Percentiles rank a stretch among this genome's conserved stretches.
These are phyloP conservation scores for Epicoccum sorghinum DNA, from an alignment of 2,329 filamentous ascomycete species.

Conservation along the genomic window DNA sequence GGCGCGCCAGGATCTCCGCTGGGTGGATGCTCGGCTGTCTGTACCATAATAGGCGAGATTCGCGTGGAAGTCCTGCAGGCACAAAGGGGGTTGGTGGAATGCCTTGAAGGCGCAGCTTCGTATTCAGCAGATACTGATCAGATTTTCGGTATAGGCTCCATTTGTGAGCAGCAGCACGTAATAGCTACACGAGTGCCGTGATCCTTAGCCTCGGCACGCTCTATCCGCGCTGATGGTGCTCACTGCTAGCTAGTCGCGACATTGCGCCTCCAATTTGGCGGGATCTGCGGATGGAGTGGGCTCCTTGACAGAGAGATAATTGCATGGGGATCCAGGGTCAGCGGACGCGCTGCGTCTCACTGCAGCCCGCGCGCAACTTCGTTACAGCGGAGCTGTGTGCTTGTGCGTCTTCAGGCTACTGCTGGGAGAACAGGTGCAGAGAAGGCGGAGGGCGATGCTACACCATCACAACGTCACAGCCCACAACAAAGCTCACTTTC, in stretches of 20 bases:
- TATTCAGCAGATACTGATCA: not conserved
- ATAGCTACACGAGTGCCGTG: not conserved
- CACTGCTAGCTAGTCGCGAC: not conserved
- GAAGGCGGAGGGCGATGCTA: no score
- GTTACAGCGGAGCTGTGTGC: not conserved
- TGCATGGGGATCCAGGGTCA: constrained; percentile 9
- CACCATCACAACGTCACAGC: no score
- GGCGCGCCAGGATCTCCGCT: not conserved
- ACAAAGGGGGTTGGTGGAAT: constrained; percentile 5
- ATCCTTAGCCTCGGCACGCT: constrained; percentile 1
- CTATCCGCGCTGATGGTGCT: not conserved
- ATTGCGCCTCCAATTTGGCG: not conserved
- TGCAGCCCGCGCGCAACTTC: constrained; percentile 1
- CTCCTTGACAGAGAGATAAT: not conserved
- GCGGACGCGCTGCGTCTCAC: constrained; percentile 1
- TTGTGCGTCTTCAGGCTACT: no score
- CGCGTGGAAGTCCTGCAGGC: constrained; percentile 8
- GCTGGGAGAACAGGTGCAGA: no score
- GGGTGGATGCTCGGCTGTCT: constrained; percentile 4
- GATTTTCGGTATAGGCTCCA: not conserved
- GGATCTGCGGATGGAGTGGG: not conserved
- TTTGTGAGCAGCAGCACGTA: not conserved
- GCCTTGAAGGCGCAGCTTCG: constrained; percentile 6
- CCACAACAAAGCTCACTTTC: no score
- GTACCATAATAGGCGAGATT: not conserved